phyloP scores from a whole-genome alignment of 1,284 basidiomycete genomes.

The Moesziomyces antarcticus region DNA sequence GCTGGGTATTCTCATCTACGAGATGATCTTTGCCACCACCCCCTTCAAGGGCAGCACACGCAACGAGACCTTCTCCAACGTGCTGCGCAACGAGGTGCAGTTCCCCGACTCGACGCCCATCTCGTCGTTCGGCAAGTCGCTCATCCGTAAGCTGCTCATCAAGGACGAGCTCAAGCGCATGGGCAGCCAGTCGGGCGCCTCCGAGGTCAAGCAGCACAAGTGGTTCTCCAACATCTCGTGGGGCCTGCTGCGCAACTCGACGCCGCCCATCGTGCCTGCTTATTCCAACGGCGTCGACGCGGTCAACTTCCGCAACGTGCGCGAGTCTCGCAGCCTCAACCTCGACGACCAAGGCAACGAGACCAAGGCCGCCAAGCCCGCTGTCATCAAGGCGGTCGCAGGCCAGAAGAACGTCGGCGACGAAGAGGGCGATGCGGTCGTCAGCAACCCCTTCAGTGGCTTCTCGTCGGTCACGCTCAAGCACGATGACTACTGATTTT shows the following conservation, averaged over 20 bases:
- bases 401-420: conserved; percentile 60
- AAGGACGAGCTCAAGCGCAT: conserved; percentile 91
- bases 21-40: conserved; percentile 99
- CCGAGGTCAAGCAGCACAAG: conserved; percentile 98
- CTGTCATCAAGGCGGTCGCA: conserved; percentile 55
- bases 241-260: conserved; percentile 91
- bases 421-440: conserved; percentile 65
- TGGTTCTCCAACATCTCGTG: conserved; percentile 98
- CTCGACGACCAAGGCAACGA: conserved; percentile 73
- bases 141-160: conserved; percentile 86
- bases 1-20: conserved; percentile 95
- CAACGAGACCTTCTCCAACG: conserved; percentile 95
- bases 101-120: conserved; percentile 89
- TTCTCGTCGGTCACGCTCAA: conserved; percentile 58
- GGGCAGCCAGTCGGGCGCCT: conserved; percentile 91
- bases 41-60: conserved; percentile 97
- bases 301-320: conserved; percentile 88
- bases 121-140: conserved; percentile 82
- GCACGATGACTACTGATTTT: conserved; percentile 51
- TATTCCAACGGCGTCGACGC: conserved; percentile 83
- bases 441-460: conserved; percentile 61
- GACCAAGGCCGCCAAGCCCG: conserved; percentile 72
- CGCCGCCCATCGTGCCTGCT: conserved; percentile 90
- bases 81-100: conserved; percentile 84
- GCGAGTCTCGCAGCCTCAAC: conserved; percentile 89